Base-by-base conservation (phyloP, 495 filamentous ascomycete genomes). In the Xylaria bambusicola region DNA sequence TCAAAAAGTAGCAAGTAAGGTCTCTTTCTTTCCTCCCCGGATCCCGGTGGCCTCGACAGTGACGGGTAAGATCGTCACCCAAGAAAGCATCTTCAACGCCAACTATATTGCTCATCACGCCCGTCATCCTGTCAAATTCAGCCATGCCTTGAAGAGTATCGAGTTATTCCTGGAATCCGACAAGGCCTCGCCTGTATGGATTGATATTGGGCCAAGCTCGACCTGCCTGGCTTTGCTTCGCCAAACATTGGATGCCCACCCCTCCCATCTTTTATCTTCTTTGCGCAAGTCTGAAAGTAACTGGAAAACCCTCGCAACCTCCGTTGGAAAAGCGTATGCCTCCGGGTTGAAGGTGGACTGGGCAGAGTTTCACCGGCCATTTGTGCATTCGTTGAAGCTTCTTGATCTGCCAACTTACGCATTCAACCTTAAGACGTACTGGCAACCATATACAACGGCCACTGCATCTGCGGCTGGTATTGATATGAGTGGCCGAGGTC, bases 401-500 rank as follows among this genome's bases (percentile, higher is more conserved):
- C 68, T 89, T 6, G 64, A 75, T 6, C 77, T 90, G 10, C 88
- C 88, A 10, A 69, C 78, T 0, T 90, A 91, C 66, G 78, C 75
- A 13, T 91, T 82, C 72, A 85, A 89, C 58, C 66, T 79, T 20
- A 88, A 86, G 74, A 82, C 82, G 49, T 87, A 86, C 70, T 89
- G 88, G 87, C 80, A 86, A 24, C 69, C 79, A 0, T 89, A 88
- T 62, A 75, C 74, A 18, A 69, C 61, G 48, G 73, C 77, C 41
- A 70, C 72, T 2, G 62, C 71, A 21, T 71, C 67, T 8, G 70
- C 81, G 40, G 73, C 80, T 62, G 75, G 81, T 31, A 74, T 73
- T 38, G 68, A 82, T 26, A 80, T 86, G 70, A 65, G 73, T 7
- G 81, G 84, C 17, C 23, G 15, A 57, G n/a, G 12, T n/a, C 35